These are phyloP conservation scores for Bondarzewia mesenterica DNA, from an alignment of 1,284 basidiomycete genomes.

Conservation along the genomic window DNA sequence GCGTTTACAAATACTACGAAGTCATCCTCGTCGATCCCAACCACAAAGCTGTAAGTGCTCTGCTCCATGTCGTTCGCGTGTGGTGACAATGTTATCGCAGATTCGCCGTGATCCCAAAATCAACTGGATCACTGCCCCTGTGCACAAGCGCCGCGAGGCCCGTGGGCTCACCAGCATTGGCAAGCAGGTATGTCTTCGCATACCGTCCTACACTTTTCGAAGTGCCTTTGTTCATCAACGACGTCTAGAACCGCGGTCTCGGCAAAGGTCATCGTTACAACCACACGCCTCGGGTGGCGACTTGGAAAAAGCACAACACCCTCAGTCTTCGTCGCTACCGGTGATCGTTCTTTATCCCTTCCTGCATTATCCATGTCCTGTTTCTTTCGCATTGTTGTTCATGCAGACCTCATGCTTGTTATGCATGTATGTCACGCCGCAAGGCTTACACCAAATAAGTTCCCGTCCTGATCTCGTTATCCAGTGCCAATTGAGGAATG, in stretches of 20 bases:
- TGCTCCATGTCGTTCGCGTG: neutral
- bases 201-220: neutral
- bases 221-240: neutral
- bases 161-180: conserved; percentile 96
- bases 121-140: conserved; percentile 98
- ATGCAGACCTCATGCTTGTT: neutral
- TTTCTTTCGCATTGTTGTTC: neutral
- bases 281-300: conserved; percentile 84
- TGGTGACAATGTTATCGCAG: conserved; percentile 26
- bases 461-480: neutral
- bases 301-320: conserved; percentile 98
- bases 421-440: neutral
- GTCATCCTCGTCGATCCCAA: conserved; percentile 96
- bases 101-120: conserved; percentile 94
- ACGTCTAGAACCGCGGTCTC: conserved; percentile 73
- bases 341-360: conserved; percentile 36
- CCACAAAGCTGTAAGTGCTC: conserved; percentile 77
- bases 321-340: conserved; percentile 98
- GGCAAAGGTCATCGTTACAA: conserved; percentile 97
- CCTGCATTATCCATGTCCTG: conserved; percentile 13
- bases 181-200: conserved; percentile 61
- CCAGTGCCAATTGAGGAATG: too few species aligned
- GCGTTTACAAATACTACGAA: conserved; percentile 99
- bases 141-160: conserved; percentile 98
- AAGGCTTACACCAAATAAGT: neutral